Conservation (phyloP, 305 asterid genomes). For the Salvia sclarea region DNA sequence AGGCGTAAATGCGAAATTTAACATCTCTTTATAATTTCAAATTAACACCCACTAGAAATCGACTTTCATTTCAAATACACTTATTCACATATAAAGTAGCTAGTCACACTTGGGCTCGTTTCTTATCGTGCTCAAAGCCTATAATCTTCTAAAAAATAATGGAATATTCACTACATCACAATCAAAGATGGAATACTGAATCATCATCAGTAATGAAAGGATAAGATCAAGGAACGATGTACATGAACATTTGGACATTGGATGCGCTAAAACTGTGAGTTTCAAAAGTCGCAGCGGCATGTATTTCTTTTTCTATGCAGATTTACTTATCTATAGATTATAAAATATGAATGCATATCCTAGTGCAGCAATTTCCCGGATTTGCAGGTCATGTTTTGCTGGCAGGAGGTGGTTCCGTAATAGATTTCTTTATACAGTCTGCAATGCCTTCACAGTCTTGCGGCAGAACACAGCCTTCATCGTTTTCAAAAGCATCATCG, state of each 20-base stretch:
- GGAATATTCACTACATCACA: too few species aligned
- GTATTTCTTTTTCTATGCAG: not conserved
- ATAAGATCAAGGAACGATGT: not conserved
- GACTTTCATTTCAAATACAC: too few species aligned
- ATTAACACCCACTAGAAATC: too few species aligned
- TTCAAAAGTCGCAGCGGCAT: not conserved
- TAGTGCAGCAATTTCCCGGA: not conserved
- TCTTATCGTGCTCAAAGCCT: too few species aligned
- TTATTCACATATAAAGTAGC: too few species aligned
- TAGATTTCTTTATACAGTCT: constrained; percentile 73
- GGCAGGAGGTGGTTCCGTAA: constrained; percentile 40
- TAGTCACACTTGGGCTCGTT: too few species aligned
- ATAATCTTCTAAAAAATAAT: too few species aligned
- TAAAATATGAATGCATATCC: not conserved
- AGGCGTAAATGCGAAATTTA: too few species aligned
- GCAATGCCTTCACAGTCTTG: constrained; percentile 75
- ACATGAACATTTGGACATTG: not conserved
- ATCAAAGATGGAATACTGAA: too few species aligned
- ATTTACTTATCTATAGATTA: not conserved
- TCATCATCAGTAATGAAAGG: too few species aligned
- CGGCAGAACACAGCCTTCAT: constrained; percentile 41
- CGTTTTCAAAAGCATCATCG: constrained; percentile 38
- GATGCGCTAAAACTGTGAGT: not conserved
- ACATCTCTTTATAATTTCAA: too few species aligned
- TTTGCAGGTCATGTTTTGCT: constrained; percentile 24